Evolutionary conservation across 192 early-diverging fungal species (phyloP).

Genomic region (Dissophora ornata): DNA sequence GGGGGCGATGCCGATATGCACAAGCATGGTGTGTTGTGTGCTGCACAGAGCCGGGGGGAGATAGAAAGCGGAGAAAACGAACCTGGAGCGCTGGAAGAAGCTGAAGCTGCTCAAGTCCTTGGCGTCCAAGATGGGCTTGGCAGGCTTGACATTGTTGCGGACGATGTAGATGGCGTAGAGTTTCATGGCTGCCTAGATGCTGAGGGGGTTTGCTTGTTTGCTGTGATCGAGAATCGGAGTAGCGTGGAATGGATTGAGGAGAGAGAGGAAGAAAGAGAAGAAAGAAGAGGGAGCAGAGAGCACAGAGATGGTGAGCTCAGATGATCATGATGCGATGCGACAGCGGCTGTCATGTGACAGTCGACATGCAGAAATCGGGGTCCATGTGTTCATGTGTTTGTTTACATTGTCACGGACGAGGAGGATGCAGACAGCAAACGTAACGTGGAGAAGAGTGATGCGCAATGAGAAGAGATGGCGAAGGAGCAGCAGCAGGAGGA

Average conservation of each 20-base stretch:
- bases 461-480: too few species aligned
- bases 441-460: too few species aligned
- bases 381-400: too few species aligned
- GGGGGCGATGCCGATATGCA: too few species aligned
- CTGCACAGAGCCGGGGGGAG: too few species aligned
- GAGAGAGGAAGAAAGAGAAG: neutral
- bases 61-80: slow-evolving; percentile 7
- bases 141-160: slow-evolving; percentile 56
- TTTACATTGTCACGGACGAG: too few species aligned
- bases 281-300: neutral
- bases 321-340: too few species aligned
- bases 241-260: neutral
- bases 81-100: slow-evolving; percentile 89
- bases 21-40: too few species aligned
- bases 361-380: too few species aligned
- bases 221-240: neutral
- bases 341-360: too few species aligned
- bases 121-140: slow-evolving; percentile 68
- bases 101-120: slow-evolving; percentile 84
- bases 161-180: slow-evolving; percentile 62
- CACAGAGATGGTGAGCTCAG: neutral
- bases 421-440: too few species aligned
- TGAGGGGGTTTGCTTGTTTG: neutral
- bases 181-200: slow-evolving; percentile 61
- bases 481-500: too few species aligned